These are phyloP conservation scores for Phaffia australis DNA, from an alignment of 768 basidiomycete species.

Conservation along the genomic window DNA sequence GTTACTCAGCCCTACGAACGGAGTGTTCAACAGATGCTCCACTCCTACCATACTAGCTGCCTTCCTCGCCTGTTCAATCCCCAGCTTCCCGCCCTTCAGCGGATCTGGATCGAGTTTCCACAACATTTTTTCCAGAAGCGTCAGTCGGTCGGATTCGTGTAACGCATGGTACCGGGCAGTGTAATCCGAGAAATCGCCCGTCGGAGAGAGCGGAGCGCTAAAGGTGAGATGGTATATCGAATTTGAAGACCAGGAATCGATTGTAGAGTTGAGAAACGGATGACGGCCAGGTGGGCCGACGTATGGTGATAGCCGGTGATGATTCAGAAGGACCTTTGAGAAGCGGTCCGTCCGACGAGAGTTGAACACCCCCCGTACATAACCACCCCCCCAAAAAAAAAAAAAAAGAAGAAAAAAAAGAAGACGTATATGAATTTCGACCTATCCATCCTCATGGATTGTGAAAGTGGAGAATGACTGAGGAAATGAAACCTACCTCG, in stretches of 20 bases:
- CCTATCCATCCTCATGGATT: not conserved
- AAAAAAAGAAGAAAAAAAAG: too few species aligned
- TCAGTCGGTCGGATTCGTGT: constrained; percentile 68
- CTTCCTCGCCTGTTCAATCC: constrained; percentile 41
- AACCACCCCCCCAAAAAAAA: too few species aligned
- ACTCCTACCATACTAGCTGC: constrained; percentile 54
- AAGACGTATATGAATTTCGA: too few species aligned
- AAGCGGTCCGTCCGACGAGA: too few species aligned
- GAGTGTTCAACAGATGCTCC: constrained; percentile 59
- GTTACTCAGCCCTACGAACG: constrained; percentile 73
- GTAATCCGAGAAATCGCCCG: constrained; percentile 77
- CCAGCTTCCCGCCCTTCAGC: constrained; percentile 5
- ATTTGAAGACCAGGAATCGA: constrained; percentile 14
- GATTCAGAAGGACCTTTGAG: constrained; percentile 12
- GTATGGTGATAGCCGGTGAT: constrained; percentile 16
- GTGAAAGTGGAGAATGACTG: not conserved
- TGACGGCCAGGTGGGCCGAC: constrained; percentile 21
- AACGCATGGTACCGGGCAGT: constrained; percentile 84
- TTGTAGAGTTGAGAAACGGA: constrained; percentile 16
- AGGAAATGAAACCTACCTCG: constrained; percentile 45
- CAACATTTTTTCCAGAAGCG: constrained; percentile 48
- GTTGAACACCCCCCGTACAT: too few species aligned
- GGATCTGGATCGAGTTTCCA: constrained; percentile 17
- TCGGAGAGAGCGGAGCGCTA: constrained; percentile 30
- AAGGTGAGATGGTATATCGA: constrained; percentile 49